Percentiles rank a stretch among this genome's conserved stretches.
Evolutionary conservation across 192 early-diverging fungal genomes (phyloP).

Genomic region (Blastocladiella britannica): DNA sequence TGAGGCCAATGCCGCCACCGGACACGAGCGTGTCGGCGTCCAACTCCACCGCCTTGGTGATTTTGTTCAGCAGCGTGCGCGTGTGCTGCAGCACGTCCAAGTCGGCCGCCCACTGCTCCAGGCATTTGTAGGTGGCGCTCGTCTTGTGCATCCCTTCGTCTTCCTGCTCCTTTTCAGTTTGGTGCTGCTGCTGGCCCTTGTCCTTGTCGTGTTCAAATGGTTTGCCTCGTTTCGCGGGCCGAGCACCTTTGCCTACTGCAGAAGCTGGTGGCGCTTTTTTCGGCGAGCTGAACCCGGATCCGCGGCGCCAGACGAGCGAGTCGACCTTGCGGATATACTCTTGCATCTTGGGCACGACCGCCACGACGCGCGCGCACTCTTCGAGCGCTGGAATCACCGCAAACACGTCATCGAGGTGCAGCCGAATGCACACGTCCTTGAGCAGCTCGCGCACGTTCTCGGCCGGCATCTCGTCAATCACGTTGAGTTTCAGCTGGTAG

Average conservation of each 20-base stretch:
- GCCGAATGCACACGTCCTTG: conserved; percentile 6
- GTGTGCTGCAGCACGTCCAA: background rate
- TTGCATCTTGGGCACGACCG: background rate
- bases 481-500: conserved; percentile 14
- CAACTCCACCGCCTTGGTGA: background rate
- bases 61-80: background rate
- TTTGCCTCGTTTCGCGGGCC: too few species aligned
- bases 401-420: background rate
- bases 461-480: conserved; percentile 13
- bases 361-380: background rate
- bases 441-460: conserved; percentile 12
- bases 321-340: background rate
- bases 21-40: background rate
- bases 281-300: too few species aligned
- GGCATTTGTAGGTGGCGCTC: background rate
- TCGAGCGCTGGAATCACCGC: background rate
- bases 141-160: background rate
- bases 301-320: background rate
- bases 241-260: too few species aligned
- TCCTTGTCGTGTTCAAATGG: background rate
- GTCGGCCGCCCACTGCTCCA: background rate
- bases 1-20: too few species aligned
- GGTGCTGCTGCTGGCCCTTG: background rate
- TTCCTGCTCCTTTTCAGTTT: background rate
- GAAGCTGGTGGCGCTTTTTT: background rate